Base-by-base conservation (phyloP, 768 basidiomycete species). In the Dentipellis fragilis region DNA sequence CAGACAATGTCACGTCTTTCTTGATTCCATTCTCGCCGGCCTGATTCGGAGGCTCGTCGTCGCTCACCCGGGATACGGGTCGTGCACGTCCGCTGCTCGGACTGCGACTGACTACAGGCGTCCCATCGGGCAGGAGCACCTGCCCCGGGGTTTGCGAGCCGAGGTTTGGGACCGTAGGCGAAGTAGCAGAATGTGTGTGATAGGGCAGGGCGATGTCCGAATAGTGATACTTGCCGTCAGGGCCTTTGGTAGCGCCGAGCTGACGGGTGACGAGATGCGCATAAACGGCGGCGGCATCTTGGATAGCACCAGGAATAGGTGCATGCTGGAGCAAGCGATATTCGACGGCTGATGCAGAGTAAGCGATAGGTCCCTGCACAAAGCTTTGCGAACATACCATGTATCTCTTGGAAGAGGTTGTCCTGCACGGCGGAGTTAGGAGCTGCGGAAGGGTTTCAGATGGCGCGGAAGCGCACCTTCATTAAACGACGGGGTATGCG, bases 311-410 rank as follows among this genome's bases (percentile, higher is more conserved):
- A n/a, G 79, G 79, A 59, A 80, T 75, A 3, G 77, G 74, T 0
- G 75, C 78, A 21, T 77, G 73, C 51, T 80, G 79, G 14, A 80
- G 67, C 12, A 80, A 67, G 19, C 79, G 70, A 55, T 80, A 80
- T 60, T 80, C 78, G 9, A 80, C 76, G 10, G 76, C 67, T 68
- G 42, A 8, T 9, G 21, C 29, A 17, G 5, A 52, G 42, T 14
- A 1, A 3, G 22, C n/a, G 12, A 35, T 1, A 19, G 38, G 6
- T 1, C 40, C 9, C 29, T 6, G 29, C 29, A 6, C 6, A 29
- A 6, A 29, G 6, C 1, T 1, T 7, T 42, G 16, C n/a, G 40
- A 47, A 49, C 62, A 7, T 23, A 68, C 67, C 66, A 45, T 71
- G 62, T 52, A 71, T 69, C 45, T 71, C 72, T 19, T 68, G 62